Conservation (phyloP, 2,329 filamentous ascomycete genomes). For the Zymoseptoria brevis region DNA sequence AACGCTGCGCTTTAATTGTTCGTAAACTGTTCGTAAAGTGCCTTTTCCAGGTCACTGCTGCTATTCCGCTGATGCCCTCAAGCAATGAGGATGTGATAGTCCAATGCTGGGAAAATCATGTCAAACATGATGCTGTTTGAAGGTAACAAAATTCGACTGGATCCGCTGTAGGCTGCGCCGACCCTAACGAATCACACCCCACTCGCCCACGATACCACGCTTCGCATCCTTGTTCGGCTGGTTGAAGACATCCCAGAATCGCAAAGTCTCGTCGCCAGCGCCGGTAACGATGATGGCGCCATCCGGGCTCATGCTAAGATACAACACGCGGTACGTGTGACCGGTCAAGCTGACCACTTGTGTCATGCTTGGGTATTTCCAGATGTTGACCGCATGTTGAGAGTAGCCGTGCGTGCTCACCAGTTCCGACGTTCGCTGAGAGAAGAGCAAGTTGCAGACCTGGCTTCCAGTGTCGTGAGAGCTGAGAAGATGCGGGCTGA, state of each 20-base stretch:
- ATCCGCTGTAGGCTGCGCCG: neutral
- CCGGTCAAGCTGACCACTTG: conserved; percentile 92
- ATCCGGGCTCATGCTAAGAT: conserved; percentile 94
- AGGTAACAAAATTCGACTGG: neutral
- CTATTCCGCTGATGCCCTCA: neutral
- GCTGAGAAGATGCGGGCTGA: conserved; percentile 49
- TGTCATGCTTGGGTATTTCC: conserved; percentile 98
- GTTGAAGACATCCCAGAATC: conserved; percentile 96
- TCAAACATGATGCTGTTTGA: neutral
- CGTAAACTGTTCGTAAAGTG: neutral
- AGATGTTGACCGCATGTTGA: conserved; percentile 97
- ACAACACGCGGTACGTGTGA: conserved; percentile 92
- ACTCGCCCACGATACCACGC: conserved; percentile 53
- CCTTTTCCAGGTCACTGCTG: neutral
- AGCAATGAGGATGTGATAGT: neutral
- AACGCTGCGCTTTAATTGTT: neutral
- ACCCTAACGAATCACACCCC: conserved; percentile 59
- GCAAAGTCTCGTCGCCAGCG: conserved; percentile 87
- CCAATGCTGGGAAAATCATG: neutral
- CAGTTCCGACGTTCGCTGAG: conserved; percentile 94
- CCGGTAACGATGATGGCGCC: conserved; percentile 90
- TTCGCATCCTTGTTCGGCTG: conserved; percentile 60
- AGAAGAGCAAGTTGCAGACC: conserved; percentile 98
- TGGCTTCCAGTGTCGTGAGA: conserved; percentile 95
- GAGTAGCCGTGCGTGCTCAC: conserved; percentile 95